phyloP scores from a whole-genome alignment of 1,284 basidiomycete genomes.

The Cryptococcus maquisensis region DNA sequence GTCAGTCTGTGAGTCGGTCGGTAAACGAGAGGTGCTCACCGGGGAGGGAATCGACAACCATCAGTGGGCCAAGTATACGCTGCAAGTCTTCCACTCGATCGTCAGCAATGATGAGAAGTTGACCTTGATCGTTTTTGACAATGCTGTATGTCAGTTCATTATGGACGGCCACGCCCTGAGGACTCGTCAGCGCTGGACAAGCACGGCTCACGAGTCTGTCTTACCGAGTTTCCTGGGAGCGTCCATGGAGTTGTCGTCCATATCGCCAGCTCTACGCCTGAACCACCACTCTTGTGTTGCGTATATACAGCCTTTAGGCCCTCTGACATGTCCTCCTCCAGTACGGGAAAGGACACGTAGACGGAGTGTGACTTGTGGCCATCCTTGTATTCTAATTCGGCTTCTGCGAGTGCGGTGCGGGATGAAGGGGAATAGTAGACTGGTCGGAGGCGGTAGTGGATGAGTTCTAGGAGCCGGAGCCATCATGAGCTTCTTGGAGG shows the following conservation, averaged over 20 bases:
- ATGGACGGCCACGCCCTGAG: conserved; percentile 79
- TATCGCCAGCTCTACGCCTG: conserved; percentile 62
- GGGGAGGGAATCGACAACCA: conserved; percentile 54
- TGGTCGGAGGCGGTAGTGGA: conserved; percentile 63
- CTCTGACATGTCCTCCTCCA: conserved; percentile 32
- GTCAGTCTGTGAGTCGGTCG: not conserved
- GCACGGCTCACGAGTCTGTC: conserved; percentile 16
- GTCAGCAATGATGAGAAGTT: conserved; percentile 62
- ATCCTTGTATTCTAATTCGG: conserved; percentile 87
- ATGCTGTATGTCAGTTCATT: conserved; percentile 68
- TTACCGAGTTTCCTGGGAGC: conserved; percentile 87
- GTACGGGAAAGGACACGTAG: conserved; percentile 72
- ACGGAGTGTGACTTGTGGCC: conserved; percentile 82
- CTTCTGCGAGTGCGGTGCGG: conserved; percentile 88
- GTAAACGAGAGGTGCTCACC: conserved; percentile 49
- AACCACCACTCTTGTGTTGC: not conserved
- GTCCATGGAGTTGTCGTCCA: conserved; percentile 99
- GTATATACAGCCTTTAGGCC: conserved; percentile 24
- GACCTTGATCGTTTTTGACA: conserved; percentile 49
- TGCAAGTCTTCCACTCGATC: conserved; percentile 61
- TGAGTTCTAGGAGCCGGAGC: conserved; percentile 60
- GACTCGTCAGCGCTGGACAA: not conserved
- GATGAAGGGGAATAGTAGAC: conserved; percentile 96
- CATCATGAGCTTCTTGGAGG: conserved; percentile 6
- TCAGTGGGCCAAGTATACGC: conserved; percentile 55